Percentiles rank a stretch among this genome's conserved stretches.
These are phyloP conservation scores for Escallonia rubra DNA, from an alignment of 129 eudicot genomes.

Conservation along the genomic window DNA sequence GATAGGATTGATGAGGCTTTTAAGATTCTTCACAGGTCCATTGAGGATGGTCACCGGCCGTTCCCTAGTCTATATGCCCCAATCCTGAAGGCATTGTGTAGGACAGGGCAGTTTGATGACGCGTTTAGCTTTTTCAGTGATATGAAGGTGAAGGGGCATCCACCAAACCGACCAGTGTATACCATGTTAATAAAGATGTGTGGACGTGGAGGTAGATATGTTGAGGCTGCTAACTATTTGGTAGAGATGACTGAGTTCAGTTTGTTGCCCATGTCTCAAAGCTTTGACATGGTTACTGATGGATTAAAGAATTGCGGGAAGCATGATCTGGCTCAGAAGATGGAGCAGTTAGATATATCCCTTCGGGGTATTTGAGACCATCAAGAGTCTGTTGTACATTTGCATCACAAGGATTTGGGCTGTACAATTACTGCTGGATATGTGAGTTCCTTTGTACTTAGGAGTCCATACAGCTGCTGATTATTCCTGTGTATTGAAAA, in stretches of 20 bases:
- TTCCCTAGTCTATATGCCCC: conserved; percentile 97
- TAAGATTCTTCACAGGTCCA: conserved; percentile 68
- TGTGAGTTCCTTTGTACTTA: neutral
- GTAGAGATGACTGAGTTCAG: conserved; percentile 85
- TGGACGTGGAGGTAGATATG: conserved; percentile 77
- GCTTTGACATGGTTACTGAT: conserved; percentile 95
- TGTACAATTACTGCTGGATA: neutral
- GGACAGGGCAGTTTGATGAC: conserved; percentile 84
- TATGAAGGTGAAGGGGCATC: conserved; percentile 91
- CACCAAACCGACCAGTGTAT: conserved; percentile 90
- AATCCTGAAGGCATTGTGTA: conserved; percentile 66
- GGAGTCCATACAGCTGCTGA: neutral
- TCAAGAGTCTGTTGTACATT: neutral
- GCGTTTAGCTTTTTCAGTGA: conserved; percentile 90
- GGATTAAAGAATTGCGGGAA: conserved; percentile 90
- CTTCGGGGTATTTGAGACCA: conserved; percentile 53
- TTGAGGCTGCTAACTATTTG: conserved; percentile 89
- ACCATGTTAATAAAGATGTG: conserved; percentile 87
- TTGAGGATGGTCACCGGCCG: conserved; percentile 82
- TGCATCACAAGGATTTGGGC: neutral
- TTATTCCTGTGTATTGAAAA: neutral
- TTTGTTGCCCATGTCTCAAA: conserved; percentile 62
- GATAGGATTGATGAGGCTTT: conserved; percentile 70
- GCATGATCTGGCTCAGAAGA: conserved; percentile 83
- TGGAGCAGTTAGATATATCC: conserved; percentile 88